Evolutionary conservation across 1,139 yeast genomes (phyloP), one percentile per base, ranked within the genome.

Genomic region (Saccharomyces hybrid): DNA sequence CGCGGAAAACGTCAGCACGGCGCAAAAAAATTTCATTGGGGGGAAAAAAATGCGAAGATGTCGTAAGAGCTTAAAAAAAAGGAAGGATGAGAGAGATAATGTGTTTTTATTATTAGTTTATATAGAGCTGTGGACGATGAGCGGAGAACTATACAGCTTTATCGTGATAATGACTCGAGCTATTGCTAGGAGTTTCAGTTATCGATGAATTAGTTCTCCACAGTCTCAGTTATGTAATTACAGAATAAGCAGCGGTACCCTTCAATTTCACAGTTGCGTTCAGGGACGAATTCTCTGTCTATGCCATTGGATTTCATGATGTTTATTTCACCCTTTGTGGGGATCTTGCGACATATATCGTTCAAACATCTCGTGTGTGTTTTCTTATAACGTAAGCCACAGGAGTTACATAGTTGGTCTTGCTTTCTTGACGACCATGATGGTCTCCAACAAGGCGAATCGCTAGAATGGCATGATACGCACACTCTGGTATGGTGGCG

Each of bases 401-500:
- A 93, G 1, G 96, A 88, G 70, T 93, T 93, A 75, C 99, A 93
- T 64, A 93, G 78, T 73, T 91, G 98, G 14, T 97, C 98, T 58
- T 86, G 89, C 64, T 83, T 79, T 21, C 78, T 71, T 50, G 78
- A 75, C 2, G 95, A 84, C 99, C 99, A 93, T 6, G 96, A 86
- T 2, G 99, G 99, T 68, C 99, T 81, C 99, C 99, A 93, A 71
- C 99, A 93, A 9, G 99, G 99, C 11, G 96, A 88, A 63, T 87
- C 95, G 60, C 85, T 88, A 0, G 95, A 83, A 11, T 91, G 90
- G 73, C 99, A 93, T 4, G 97, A 88, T 32, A 93, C 84, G 70
- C 99, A 93, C 56, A 81, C 79, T 63, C 91, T 77, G 46, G 71
- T 51, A 16, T 42, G 16, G 9, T 51, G 54, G 9, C 58, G 57